phyloP scores from a whole-genome alignment of 2,329 filamentous ascomycete genomes.

The Diaporthe australafricana region DNA sequence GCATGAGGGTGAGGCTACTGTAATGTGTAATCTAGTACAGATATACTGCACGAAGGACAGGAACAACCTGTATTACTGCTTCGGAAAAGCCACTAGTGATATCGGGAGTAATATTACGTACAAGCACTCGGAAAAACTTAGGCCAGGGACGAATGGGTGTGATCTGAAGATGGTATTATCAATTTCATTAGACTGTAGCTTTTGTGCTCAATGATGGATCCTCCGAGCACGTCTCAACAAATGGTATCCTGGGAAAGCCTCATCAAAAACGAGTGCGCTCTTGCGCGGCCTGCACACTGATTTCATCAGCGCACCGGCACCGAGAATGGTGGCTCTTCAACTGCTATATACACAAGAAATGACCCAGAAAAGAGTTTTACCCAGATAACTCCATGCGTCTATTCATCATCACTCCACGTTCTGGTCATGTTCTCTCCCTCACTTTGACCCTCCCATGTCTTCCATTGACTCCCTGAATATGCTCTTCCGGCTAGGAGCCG shows the following conservation, averaged over 20 bases:
- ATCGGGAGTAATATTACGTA: background rate
- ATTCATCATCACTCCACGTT: background rate
- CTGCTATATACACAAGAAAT: conserved; percentile 8
- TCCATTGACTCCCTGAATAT: conserved; percentile 56
- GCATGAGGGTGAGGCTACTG: too few relatives aligned
- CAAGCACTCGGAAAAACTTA: too few relatives aligned
- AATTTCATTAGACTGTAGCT: background rate
- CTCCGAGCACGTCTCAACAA: background rate
- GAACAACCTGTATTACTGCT: too few relatives aligned
- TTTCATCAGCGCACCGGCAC: background rate
- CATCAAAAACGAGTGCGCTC: background rate
- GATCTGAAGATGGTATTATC: conserved; percentile 9
- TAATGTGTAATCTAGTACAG: too few relatives aligned
- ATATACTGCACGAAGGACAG: too few relatives aligned
- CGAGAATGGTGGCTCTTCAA: background rate
- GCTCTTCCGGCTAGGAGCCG: conserved; percentile 48
- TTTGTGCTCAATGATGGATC: conserved; percentile 8
- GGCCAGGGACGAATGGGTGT: too few relatives aligned
- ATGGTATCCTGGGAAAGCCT: background rate
- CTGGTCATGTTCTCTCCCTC: background rate
- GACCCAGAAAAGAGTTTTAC: background rate
- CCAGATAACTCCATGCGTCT: conserved; percentile 18
- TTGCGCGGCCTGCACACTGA: background rate
- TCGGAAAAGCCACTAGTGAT: background rate
- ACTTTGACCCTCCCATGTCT: conserved; percentile 47